Evolutionary conservation across 345 rosid species (phyloP), one percentile per base, ranked within the genome.

Genomic region (Corchorus olitorius): DNA sequence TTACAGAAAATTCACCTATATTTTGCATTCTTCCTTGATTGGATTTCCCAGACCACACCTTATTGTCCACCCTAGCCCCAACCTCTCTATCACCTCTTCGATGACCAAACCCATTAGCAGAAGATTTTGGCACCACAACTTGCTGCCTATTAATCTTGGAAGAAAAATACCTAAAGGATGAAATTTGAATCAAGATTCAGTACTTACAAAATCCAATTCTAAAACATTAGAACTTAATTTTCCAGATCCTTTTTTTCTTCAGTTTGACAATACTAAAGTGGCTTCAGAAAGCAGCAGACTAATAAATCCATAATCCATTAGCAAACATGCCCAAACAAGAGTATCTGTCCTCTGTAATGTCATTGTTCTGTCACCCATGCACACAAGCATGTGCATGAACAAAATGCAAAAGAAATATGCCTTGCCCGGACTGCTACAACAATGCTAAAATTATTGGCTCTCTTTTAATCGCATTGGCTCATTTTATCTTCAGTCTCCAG

Each of bases 91-190:
- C 94, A 78, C 43, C 84, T 83, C 86, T 90, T 70, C 86, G 85
- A 70, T 83, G 90, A 45, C 84, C 85, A 84, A 79, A 79, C 77
- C 97, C 98, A 84, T 92, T 94, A 65, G 88, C 75, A 71, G 88
- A 79, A 73, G 90, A 54, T 79, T 76, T 90, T 15, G 90, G 76
- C 73, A 81, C 89, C 48, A 63, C 49, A 78, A 45, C 78, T 86
- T 84, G 93, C 86, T 84, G 94, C 75, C 76, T 59, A 83, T 70
- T 88, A 91, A 87, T 88, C 69, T 69, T 76, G 4, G 34, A 20
- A 35, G 61, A 16, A 53, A 52, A 65, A 65, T 46, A 50, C 37
- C 59, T 49, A 15, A 52, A 8, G n/a, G 17, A 69, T 27, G 14
- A 69, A 15, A 16, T 52, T 50, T 69, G 6, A 16, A 22, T 34